Conservation (phyloP, 2,329 filamentous ascomycete species). For the Hirsutella thompsonii region DNA sequence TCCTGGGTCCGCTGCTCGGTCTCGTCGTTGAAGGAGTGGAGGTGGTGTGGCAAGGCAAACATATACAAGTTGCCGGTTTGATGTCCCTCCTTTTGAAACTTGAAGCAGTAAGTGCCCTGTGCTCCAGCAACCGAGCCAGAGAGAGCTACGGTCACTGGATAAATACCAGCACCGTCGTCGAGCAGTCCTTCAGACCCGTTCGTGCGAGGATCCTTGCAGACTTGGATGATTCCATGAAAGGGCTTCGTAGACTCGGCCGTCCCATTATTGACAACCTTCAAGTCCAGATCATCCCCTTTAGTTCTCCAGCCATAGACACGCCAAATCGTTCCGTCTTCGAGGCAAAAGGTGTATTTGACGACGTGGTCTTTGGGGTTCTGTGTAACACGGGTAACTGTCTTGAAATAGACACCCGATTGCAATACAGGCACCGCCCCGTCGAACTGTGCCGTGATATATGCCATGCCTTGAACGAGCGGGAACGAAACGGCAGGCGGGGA, state of each 20-base stretch:
- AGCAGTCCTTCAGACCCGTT: conserved; percentile 49
- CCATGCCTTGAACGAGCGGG: conserved; percentile 81
- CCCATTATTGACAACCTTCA: conserved; percentile 54
- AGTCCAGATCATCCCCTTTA: conserved; percentile 47
- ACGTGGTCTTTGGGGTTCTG: conserved; percentile 49
- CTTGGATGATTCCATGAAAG: conserved; percentile 70
- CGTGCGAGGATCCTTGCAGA: conserved; percentile 60
- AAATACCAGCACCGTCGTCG: conserved; percentile 65
- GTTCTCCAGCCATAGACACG: conserved; percentile 61
- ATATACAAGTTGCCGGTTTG: conserved; percentile 53
- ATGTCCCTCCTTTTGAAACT: conserved; percentile 59
- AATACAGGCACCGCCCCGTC: conserved; percentile 57
- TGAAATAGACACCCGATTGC: conserved; percentile 63
- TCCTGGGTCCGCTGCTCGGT: conserved; percentile 37
- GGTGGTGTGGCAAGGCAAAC: conserved; percentile 81
- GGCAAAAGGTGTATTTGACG: conserved; percentile 60
- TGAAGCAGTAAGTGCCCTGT: conserved; percentile 59
- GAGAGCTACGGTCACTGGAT: conserved; percentile 51
- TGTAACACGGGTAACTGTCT: conserved; percentile 44
- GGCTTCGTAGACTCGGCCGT: conserved; percentile 49
- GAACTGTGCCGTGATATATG: conserved; percentile 71
- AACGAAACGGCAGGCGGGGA: conserved; percentile 55
- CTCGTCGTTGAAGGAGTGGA: conserved; percentile 54
- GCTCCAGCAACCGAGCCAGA: conserved; percentile 46
- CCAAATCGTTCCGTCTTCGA: conserved; percentile 68